Conservation (phyloP, 176 grass and related monocot genomes). For the Paspalum notatum region DNA sequence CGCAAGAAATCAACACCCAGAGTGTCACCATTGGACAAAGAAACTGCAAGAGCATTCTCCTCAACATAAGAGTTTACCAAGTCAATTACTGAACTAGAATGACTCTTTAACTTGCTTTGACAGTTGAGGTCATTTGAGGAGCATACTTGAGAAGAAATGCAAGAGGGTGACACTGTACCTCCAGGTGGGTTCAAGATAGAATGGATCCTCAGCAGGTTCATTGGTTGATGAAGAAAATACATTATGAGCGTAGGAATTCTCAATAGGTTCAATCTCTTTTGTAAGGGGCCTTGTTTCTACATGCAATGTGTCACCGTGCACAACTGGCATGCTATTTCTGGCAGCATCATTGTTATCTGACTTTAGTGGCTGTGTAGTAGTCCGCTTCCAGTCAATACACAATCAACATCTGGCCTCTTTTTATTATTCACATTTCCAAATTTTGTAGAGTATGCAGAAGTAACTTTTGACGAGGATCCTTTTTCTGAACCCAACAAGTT, state of each 20-base stretch:
- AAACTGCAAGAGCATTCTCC: slow-evolving; percentile 1
- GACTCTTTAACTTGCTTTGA: slow-evolving; percentile 39
- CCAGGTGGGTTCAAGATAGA: slow-evolving; percentile 14
- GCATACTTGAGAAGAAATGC: slow-evolving; percentile 32
- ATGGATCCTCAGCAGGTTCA: slow-evolving; percentile 28
- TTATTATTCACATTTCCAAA: slow-evolving; percentile 36
- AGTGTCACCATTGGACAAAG: slow-evolving; percentile 31
- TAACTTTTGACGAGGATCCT: slow-evolving; percentile 27
- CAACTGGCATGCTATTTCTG: slow-evolving; percentile 32
- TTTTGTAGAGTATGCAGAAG: slow-evolving; percentile 3
- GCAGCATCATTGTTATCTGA: slow-evolving; percentile 28
- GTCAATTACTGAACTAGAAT: slow-evolving; percentile 29
- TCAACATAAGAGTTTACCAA: slow-evolving; percentile 24
- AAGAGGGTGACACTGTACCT: slow-evolving; percentile 24
- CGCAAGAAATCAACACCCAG: slow-evolving; percentile 15
- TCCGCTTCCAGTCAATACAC: slow-evolving; percentile 18
- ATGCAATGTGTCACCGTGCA: neutral
- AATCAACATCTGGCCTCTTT: slow-evolving; percentile 15
- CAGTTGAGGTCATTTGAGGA: slow-evolving; percentile 1
- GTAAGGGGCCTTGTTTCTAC: slow-evolving; percentile 13
- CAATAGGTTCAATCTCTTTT: slow-evolving; percentile 15
- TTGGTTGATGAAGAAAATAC: slow-evolving; percentile 21
- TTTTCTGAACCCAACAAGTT: slow-evolving; percentile 13
- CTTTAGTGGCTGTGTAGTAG: neutral
- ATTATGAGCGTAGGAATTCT: slow-evolving; percentile 26